Evolutionary conservation across 805 yeast genomes (phyloP).

Genomic region (Limtongia smithiae): DNA sequence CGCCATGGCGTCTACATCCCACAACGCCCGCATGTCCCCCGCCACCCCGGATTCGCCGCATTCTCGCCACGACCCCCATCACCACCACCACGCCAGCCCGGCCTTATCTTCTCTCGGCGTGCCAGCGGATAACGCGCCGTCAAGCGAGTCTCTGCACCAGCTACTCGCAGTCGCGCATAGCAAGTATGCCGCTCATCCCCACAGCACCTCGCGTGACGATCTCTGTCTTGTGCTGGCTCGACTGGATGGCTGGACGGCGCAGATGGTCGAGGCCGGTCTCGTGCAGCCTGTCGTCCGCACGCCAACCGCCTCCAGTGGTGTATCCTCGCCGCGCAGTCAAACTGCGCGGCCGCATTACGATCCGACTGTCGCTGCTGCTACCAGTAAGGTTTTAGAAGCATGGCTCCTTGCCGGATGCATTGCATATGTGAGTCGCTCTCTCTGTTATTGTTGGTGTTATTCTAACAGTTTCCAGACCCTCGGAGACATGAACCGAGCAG

Average conservation of each 20-base stretch:
- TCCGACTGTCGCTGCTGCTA: slow-evolving; percentile 5
- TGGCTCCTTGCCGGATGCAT: slow-evolving; percentile 33
- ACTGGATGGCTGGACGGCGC: slow-evolving; percentile 16
- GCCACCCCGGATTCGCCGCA: neutral
- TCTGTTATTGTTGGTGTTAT: neutral
- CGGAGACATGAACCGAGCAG: slow-evolving; percentile 22
- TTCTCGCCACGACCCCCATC: neutral
- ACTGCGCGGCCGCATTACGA: neutral
- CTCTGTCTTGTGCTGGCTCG: slow-evolving; percentile 13
- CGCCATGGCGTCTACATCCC: too few relatives aligned
- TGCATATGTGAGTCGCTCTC: slow-evolving; percentile 29
- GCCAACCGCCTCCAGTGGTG: neutral
- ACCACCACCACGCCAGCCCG: neutral
- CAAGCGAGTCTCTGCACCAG: slow-evolving; percentile 14
- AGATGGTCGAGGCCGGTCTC: slow-evolving; percentile 3
- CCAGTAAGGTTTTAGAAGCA: slow-evolving; percentile 17
- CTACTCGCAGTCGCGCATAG: slow-evolving; percentile 17
- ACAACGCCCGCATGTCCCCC: neutral
- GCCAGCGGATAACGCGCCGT: slow-evolving; percentile 7
- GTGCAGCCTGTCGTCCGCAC: slow-evolving; percentile 5
- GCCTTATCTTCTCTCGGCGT: slow-evolving; percentile 1
- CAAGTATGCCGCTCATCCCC: slow-evolving; percentile 18
- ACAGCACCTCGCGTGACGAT: slow-evolving; percentile 18
- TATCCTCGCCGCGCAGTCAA: neutral
- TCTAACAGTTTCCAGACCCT: slow-evolving; percentile 7